A percentile compares a stretch with the other conserved stretches of the same genome.
phyloP scores from a whole-genome alignment of 2,329 filamentous ascomycete species.

The Lecanicillium sp. region DNA sequence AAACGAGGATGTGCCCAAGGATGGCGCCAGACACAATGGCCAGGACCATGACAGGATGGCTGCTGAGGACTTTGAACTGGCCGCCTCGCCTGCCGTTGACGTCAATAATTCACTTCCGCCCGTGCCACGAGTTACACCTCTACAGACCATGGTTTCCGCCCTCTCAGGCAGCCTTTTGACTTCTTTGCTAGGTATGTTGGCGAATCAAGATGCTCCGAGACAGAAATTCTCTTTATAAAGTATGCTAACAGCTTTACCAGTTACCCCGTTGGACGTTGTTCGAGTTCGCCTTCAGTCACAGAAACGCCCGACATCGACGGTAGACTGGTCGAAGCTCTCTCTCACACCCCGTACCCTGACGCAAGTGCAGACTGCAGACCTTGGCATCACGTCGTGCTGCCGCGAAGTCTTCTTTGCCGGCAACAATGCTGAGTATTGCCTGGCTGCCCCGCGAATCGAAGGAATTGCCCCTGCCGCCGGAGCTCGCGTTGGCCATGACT shows the following conservation, averaged over 20 bases:
- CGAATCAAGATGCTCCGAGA: background rate
- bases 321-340: conserved; percentile 48
- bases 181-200: conserved; percentile 67
- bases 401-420: conserved; percentile 96
- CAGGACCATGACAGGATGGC: conserved; percentile 21
- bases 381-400: conserved; percentile 91
- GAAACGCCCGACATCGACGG: conserved; percentile 36
- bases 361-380: conserved; percentile 65
- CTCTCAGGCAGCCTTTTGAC: conserved; percentile 86
- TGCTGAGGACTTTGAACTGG: conserved; percentile 20
- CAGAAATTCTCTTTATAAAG: conserved; percentile 1
- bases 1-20: background rate
- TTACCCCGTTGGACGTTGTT: conserved; percentile 93
- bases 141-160: conserved; percentile 92
- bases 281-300: conserved; percentile 92
- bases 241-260: conserved; percentile 33
- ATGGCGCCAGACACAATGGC: conserved; percentile 8
- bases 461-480: conserved; percentile 36
- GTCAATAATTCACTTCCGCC: conserved; percentile 5
- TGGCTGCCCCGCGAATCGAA: conserved; percentile 55
- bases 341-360: conserved; percentile 50
- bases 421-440: conserved; percentile 71
- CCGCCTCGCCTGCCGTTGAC: conserved; percentile 9
- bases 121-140: conserved; percentile 62
- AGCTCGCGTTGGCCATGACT: conserved; percentile 49